Base-by-base conservation (phyloP, 2,329 filamentous ascomycete species). In the Alternaria panax region DNA sequence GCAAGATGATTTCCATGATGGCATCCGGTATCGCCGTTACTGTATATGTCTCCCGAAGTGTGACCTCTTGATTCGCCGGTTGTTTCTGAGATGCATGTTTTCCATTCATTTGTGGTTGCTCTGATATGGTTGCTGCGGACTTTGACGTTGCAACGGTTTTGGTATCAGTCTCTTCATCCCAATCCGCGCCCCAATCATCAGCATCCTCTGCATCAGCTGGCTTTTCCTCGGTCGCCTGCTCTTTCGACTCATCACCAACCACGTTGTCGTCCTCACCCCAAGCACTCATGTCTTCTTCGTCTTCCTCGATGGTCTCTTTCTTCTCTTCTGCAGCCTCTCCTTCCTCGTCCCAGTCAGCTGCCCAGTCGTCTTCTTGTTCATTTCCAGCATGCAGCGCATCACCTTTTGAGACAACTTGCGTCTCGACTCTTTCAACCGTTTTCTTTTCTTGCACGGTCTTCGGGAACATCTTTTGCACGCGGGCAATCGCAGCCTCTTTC, bases 1-100 rank as follows among this genome's bases (percentile, higher is more conserved):
- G 62, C 86, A 83, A 80, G 52, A 94, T 87, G 27, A 92, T 83
- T 18, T 86, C 83, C 20, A 93, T 82, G 12, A 98, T 88, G 4
- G 89, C 87, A 61, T 92, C 89, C 0, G 95, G 94, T 75, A 97
- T 90, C 2, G 91, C 90, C 0, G 94, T 97, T 51, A 97, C 91
- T 59, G 89, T 91, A 76, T 97, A 99, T 1, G 86, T 91, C 79
- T 99, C 95, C 62, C 85, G 90, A 43, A 98, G 80, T 0, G 91
- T 90, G 59, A 98, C 80, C 73, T 95, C 90, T 55, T 87, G 83
- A 8, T 82, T 73, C 46, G 61, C 63, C 0, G 66, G 32, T 22
- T 60, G 43, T 38, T 72, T 71, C 20, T 72, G 63, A 2, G 69
- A 45, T 22, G 74, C 63, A 4, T 72, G 58, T 34, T 77, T 75